Evolutionary conservation across 495 filamentous ascomycete genomes (phyloP), one percentile per base, ranked within the genome.

Genomic region (Aspergillus taichungensis): DNA sequence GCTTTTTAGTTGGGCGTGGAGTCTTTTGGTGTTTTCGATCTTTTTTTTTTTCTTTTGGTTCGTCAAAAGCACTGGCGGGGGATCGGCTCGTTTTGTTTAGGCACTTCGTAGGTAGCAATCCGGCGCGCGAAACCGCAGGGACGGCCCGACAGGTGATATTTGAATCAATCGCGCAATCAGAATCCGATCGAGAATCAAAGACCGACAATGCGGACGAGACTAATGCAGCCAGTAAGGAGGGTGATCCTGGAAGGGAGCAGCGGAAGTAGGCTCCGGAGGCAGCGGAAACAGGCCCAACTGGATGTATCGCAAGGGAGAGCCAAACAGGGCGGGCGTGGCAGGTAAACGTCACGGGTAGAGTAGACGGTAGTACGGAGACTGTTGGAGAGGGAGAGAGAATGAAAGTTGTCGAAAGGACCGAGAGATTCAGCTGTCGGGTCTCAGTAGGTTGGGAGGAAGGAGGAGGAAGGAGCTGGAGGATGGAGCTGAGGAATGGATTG

Each of bases 241-340:
- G 55, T 60, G 62, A 51, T 53, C 62, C 57, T 61, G 52, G 56
- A 61, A 62, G 59, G 64, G 58, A 66, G 59, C 57, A 58, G 56
- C 66, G 66, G 64, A 64, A 68, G 41, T 61, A 42, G 47, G 51
- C 45, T 53, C 64, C 60, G 67, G 14, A 37, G 37, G 42, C 36
- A 37, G 31, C 13, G 32, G 42, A 42, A 45, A 41, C 27, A 42
- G 29, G 42, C 33, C 34, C 37, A 45, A 36, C 24, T 48, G 31
- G 60, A 57, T 36, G 52, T 59, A 62, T 66, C 56, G 62, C 62
- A 70, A 66, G 63, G 63, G 62, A 63, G 60, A 54, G 18, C 18
- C 18, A 24, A 24, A 46, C 41, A 41, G 42, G 42, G 41, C 30
- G 51, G 30, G 48, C 30, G 18, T 44, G 10, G 34, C 11, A 40